These are phyloP conservation scores for Alopecurus myosuroides DNA, from an alignment of 176 grass and related monocot genomes.

Conservation along the genomic window DNA sequence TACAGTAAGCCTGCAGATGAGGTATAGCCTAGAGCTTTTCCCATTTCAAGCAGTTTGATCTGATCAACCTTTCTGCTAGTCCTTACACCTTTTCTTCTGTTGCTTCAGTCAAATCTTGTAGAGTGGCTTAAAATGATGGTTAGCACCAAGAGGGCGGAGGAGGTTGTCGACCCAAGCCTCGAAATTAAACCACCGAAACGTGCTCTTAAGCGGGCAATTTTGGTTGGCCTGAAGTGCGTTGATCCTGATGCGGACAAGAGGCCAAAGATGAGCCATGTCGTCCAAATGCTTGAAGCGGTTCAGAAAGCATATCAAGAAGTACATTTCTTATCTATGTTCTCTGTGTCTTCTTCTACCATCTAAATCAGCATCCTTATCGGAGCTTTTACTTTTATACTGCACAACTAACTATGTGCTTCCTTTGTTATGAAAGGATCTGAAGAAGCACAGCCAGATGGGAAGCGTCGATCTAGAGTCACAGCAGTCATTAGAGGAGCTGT, in stretches of 20 bases:
- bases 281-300: conserved; percentile 87
- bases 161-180: conserved; percentile 72
- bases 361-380: not conserved
- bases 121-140: conserved; percentile 98
- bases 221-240: conserved; percentile 85
- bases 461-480: conserved; percentile 76
- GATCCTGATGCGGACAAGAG: conserved; percentile 91
- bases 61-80: not conserved
- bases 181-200: conserved; percentile 65
- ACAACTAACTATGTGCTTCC: not conserved
- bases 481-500: conserved; percentile 34
- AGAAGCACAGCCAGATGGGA: conserved; percentile 48
- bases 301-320: conserved; percentile 65
- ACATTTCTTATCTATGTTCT: not conserved
- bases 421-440: conserved; percentile 47
- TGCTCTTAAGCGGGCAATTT: conserved; percentile 77
- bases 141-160: conserved; percentile 68
- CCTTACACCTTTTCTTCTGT: conserved; percentile 9
- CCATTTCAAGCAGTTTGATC: conserved; percentile 1
- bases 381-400: not conserved
- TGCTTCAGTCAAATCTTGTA: conserved; percentile 73
- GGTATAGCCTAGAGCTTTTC: conserved; percentile 28
- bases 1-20: conserved; percentile 67
- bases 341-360: not conserved
- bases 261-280: conserved; percentile 96